Conservation (phyloP, 768 basidiomycete species). For the Rhodotorula graminis region DNA sequence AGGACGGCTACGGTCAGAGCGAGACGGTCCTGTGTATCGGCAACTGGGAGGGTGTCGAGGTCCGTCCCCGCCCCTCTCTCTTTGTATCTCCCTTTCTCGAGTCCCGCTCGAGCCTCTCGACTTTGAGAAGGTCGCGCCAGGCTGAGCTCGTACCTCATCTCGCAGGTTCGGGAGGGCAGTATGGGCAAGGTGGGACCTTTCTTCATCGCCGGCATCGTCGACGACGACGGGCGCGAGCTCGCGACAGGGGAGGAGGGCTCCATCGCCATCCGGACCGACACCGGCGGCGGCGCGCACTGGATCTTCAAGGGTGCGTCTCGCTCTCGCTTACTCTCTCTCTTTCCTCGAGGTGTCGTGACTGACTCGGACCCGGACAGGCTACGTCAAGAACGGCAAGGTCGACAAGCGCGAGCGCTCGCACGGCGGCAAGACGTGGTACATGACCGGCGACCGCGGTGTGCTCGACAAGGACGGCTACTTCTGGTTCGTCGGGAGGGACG, state of each 20-base stretch:
- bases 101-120: not conserved
- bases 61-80: too few relatives aligned
- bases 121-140: not conserved
- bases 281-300: conserved; percentile 13
- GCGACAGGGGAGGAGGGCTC: conserved; percentile 27
- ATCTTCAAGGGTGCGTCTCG: conserved; percentile 34
- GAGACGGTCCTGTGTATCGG: conserved; percentile 29
- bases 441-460: conserved; percentile 27
- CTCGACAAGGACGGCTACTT: conserved; percentile 35
- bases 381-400: conserved; percentile 37
- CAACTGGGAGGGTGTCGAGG: conserved; percentile 9
- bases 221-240: conserved; percentile 14
- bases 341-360: too few relatives aligned
- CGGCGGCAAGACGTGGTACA: conserved; percentile 34
- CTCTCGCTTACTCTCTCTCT: too few relatives aligned
- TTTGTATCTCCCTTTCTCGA: too few relatives aligned
- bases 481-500: conserved; percentile 34
- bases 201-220: conserved; percentile 30
- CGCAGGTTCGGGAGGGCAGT: conserved; percentile 16
- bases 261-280: conserved; percentile 20
- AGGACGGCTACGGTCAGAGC: conserved; percentile 31
- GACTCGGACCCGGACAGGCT: not conserved
- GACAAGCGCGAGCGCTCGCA: conserved; percentile 18
- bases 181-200: conserved; percentile 26
- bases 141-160: not conserved